Percentiles rank a stretch among this genome's conserved stretches.
phyloP scores from a whole-genome alignment of 1,284 basidiomycete species.

The Irpex sp. region DNA sequence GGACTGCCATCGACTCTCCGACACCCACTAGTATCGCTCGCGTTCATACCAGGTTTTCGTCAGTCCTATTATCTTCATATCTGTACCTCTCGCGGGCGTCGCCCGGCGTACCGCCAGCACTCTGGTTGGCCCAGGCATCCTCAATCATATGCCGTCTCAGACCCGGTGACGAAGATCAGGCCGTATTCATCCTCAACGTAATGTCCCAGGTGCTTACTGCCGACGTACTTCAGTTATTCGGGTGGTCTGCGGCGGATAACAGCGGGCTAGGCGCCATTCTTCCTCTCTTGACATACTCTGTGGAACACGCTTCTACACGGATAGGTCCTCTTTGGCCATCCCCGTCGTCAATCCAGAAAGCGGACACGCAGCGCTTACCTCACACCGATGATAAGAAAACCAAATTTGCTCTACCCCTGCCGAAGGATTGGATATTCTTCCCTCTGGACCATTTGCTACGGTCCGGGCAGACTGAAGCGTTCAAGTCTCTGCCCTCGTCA shows the following conservation, averaged over 20 bases:
- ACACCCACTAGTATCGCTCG: conserved; percentile 27
- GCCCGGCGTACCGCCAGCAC: conserved; percentile 47
- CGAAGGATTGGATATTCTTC: conserved; percentile 68
- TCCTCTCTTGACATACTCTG: conserved; percentile 55
- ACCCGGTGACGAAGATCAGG: conserved; percentile 65
- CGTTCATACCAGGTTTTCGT: conserved; percentile 47
- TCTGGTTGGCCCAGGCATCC: conserved; percentile 67
- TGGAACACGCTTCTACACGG: conserved; percentile 31
- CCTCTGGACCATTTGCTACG: conserved; percentile 82
- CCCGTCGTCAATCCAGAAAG: conserved; percentile 47
- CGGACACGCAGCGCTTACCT: conserved; percentile 55
- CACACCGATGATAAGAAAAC: conserved; percentile 14
- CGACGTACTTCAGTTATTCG: conserved; percentile 36
- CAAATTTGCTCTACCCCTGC: conserved; percentile 51
- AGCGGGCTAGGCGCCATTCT: conserved; percentile 47
- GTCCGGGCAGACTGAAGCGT: conserved; percentile 72
- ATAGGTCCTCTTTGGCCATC: conserved; percentile 47
- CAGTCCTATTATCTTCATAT: conserved; percentile 49
- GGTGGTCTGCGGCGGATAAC: conserved; percentile 46
- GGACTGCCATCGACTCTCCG: conserved; percentile 18
- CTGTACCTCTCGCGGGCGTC: conserved; percentile 52
- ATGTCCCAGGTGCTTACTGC: conserved; percentile 37
- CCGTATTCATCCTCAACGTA: conserved; percentile 31
- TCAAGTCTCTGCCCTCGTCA: conserved; percentile 61
- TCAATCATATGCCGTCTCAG: conserved; percentile 49